Conservation (phyloP, 352 stramenopile genomes). For the Globisporangium canariense region DNA sequence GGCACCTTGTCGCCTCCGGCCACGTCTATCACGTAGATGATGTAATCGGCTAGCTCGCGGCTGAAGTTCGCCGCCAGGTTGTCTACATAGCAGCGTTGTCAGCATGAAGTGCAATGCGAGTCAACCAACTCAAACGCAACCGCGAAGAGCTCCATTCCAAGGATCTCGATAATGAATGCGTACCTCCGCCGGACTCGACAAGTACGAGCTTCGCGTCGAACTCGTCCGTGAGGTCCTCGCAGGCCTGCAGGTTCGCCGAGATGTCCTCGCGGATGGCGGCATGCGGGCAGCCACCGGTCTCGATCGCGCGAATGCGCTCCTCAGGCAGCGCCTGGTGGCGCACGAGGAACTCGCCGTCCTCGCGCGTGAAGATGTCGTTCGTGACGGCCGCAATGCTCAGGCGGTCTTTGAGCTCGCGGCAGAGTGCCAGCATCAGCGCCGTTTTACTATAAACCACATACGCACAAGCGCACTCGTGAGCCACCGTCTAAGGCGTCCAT, state of each 20-base stretch:
- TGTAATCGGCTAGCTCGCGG: constrained; percentile 96
- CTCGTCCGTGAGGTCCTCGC: constrained; percentile 92
- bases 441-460: constrained; percentile 83
- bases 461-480: background rate
- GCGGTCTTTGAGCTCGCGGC: constrained; percentile 79
- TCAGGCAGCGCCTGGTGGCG: constrained; percentile 88
- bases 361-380: constrained; percentile 99
- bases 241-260: constrained; percentile 94
- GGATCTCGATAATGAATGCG: background rate
- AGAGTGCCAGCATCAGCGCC: constrained; percentile 92
- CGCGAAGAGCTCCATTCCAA: background rate
- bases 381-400: constrained; percentile 91
- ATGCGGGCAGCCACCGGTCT: constrained; percentile 98
- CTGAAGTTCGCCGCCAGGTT: constrained; percentile 98
- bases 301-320: constrained; percentile 93
- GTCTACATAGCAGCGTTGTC: constrained; percentile 47
- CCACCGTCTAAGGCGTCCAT: background rate
- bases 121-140: no score
- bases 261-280: constrained; percentile 97
- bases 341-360: constrained; percentile 98
- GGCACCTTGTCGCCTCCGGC: constrained; percentile 97
- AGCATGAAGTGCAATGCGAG: background rate
- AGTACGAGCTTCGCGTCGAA: constrained; percentile 86
- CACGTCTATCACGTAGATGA: constrained; percentile 99
- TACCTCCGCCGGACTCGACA: constrained; percentile 87